Conservation (phyloP, 129 eudicot species). For the Ambrosia trifida region DNA sequence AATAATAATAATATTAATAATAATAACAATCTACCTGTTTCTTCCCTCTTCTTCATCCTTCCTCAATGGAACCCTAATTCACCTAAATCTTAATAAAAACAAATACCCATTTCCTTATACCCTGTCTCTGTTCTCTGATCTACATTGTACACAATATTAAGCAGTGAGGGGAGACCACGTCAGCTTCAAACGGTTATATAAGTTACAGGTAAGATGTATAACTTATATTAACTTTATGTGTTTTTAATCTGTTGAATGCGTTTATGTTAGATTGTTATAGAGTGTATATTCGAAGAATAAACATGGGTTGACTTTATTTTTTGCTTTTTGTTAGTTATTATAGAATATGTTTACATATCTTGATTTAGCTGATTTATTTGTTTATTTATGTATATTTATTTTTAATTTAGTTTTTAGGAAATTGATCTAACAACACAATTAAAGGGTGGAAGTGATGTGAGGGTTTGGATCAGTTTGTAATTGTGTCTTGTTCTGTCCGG, state of each 20-base stretch:
- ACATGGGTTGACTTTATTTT: constrained; percentile 12
- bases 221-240: neutral
- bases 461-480: too few relatives aligned
- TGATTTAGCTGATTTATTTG: neutral
- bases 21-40: constrained; percentile 8
- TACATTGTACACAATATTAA: neutral
- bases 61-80: constrained; percentile 26
- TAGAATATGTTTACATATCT: neutral
- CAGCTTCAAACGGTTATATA: neutral
- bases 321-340: constrained; percentile 18
- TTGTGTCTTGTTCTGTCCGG: too few relatives aligned
- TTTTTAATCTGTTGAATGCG: constrained; percentile 11
- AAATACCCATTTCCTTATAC: neutral
- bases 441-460: neutral
- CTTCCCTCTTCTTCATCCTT: constrained; percentile 9
- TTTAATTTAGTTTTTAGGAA: neutral
- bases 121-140: neutral
- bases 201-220: neutral
- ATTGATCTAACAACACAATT: neutral
- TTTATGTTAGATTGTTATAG: constrained; percentile 7
- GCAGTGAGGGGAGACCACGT: neutral
- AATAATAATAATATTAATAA: too few relatives aligned
- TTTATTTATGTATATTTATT: neutral
- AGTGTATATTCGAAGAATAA: constrained; percentile 13
- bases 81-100: neutral